phyloP scores from a whole-genome alignment of 805 yeast genomes.

The Starmerella bombi region DNA sequence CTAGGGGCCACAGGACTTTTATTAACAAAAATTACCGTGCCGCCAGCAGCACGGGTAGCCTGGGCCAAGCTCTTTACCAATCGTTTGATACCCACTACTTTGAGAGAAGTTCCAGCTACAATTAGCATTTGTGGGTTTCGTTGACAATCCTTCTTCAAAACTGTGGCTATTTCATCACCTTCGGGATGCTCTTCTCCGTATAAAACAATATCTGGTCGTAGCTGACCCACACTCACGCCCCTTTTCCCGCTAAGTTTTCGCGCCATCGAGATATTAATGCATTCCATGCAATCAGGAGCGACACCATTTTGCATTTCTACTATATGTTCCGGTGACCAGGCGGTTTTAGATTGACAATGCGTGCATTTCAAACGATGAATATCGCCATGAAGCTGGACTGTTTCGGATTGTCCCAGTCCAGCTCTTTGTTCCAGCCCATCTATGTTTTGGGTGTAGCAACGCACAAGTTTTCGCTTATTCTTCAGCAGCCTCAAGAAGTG shows the following conservation, averaged over 20 bases:
- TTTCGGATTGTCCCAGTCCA: conserved; percentile 40
- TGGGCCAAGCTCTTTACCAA: conserved; percentile 58
- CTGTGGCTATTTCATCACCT: conserved; percentile 63
- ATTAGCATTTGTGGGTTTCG: conserved; percentile 60
- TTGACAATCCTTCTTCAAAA: conserved; percentile 48
- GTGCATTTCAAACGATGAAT: conserved; percentile 66
- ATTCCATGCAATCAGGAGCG: conserved; percentile 64
- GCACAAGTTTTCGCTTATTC: conserved; percentile 50
- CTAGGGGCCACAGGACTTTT: conserved; percentile 43
- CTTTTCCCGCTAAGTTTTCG: conserved; percentile 62
- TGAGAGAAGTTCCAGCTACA: conserved; percentile 87
- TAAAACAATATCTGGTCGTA: conserved; percentile 80
- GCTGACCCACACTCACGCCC: conserved; percentile 55
- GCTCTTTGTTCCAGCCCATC: conserved; percentile 68
- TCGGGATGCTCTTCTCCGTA: conserved; percentile 92
- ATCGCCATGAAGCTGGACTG: conserved; percentile 82
- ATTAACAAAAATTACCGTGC: conserved; percentile 65
- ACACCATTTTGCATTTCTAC: conserved; percentile 43
- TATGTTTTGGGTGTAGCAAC: conserved; percentile 91
- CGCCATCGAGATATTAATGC: conserved; percentile 43
- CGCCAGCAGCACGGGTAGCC: conserved; percentile 60
- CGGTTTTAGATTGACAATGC: conserved; percentile 42
- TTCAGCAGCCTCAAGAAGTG: conserved; percentile 50
- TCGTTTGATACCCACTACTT: conserved; percentile 77
- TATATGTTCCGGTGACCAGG: conserved; percentile 48